Conservation (phyloP, 805 yeast genomes). For the Saturnispora besseyi region DNA sequence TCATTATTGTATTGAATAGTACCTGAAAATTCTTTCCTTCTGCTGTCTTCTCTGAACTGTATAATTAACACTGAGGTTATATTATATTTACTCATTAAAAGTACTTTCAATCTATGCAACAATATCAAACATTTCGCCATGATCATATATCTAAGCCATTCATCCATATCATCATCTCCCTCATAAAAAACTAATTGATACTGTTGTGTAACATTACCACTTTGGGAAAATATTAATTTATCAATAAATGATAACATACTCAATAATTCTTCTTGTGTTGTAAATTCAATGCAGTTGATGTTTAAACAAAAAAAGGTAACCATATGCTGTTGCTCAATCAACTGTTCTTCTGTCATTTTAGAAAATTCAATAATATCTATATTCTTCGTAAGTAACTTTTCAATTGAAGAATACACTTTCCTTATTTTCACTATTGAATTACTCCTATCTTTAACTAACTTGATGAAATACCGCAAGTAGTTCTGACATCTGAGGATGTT, state of each 20-base stretch:
- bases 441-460: conserved; percentile 31
- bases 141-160: conserved; percentile 6
- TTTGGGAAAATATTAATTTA: conserved; percentile 25
- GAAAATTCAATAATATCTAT: conserved; percentile 1
- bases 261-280: conserved; percentile 44
- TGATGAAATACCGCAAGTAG: conserved; percentile 34
- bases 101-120: conserved; percentile 12
- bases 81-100: conserved; percentile 14
- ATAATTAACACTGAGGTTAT: conserved; percentile 16
- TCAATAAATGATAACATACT: conserved; percentile 37
- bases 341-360: conserved; percentile 8
- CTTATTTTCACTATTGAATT: conserved; percentile 5
- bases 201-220: conserved; percentile 4
- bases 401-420: background rate
- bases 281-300: conserved; percentile 32
- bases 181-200: conserved; percentile 7
- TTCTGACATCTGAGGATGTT: conserved; percentile 24
- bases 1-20: conserved; percentile 12
- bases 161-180: conserved; percentile 12
- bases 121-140: conserved; percentile 16
- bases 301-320: conserved; percentile 31
- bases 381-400: background rate
- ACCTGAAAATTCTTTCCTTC: conserved; percentile 15
- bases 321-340: conserved; percentile 17
- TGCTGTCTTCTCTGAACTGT: conserved; percentile 17